Evolutionary conservation across 345 rosid species (phyloP).

Genomic region (Cardamine resedifolia): DNA sequence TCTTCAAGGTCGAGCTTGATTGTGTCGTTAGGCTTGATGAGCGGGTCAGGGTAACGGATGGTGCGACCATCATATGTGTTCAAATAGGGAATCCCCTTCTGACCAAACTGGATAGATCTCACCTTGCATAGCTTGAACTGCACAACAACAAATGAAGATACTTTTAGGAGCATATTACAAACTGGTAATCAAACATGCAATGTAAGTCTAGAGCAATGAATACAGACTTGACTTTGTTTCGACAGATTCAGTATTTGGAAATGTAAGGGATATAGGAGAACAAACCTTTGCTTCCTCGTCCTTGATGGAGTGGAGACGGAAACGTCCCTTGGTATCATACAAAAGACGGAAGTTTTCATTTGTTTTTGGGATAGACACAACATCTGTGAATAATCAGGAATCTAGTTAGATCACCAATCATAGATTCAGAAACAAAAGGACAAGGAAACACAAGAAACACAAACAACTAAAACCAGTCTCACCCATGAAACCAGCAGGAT

Average conservation of each 20-base stretch:
- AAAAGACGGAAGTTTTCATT: conserved; percentile 72
- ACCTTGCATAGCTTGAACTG: conserved; percentile 85
- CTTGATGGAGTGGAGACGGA: conserved; percentile 31
- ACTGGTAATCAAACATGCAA: background rate
- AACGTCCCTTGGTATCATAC: conserved; percentile 48
- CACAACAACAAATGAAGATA: conserved; percentile 49
- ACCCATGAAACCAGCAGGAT: conserved; percentile 62
- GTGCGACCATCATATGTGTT: conserved; percentile 53
- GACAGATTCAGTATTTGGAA: background rate
- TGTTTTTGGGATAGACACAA: conserved; percentile 78
- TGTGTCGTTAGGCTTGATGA: conserved; percentile 76
- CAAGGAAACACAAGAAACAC: background rate
- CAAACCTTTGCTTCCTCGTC: conserved; percentile 59
- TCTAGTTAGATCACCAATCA: background rate
- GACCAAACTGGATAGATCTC: conserved; percentile 59
- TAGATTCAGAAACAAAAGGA: background rate
- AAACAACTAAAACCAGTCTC: background rate
- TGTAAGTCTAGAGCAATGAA: background rate
- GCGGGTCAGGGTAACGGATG: conserved; percentile 38
- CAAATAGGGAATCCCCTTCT: conserved; percentile 69
- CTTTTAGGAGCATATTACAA: background rate
- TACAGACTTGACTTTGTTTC: background rate
- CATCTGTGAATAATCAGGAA: conserved; percentile 41
- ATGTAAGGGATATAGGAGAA: conserved; percentile 47
- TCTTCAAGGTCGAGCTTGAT: conserved; percentile 66